Evolutionary conservation across 202 grass and related monocot genomes (phyloP).

Genomic region (Panicum virgatum): DNA sequence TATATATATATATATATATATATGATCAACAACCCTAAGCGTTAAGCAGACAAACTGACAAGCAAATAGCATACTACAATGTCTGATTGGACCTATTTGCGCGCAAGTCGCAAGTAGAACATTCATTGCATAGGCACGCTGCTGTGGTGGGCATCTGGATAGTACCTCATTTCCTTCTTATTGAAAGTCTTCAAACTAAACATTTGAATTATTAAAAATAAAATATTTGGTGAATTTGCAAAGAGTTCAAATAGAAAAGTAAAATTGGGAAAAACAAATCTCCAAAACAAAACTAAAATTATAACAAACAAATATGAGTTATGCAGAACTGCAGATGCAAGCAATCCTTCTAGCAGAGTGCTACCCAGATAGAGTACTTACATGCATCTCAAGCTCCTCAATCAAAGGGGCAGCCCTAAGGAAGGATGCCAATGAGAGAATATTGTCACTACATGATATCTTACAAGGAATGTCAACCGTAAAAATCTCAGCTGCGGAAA

Average conservation of each 20-base stretch:
- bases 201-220: background rate
- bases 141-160: background rate
- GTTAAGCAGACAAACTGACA: background rate
- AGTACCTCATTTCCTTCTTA: background rate
- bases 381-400: constrained; percentile 9
- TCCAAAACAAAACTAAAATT: background rate
- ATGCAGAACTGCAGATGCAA: background rate
- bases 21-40: background rate
- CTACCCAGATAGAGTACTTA: background rate
- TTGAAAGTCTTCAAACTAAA: background rate
- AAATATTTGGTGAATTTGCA: background rate
- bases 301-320: background rate
- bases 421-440: constrained; percentile 4
- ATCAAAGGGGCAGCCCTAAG: background rate
- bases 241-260: background rate
- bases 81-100: background rate
- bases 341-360: background rate
- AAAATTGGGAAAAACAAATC: background rate
- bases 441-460: background rate
- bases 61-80: background rate
- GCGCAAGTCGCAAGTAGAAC: background rate
- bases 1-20: no score
- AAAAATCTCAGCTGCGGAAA: background rate
- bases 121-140: background rate
- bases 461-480: background rate